phyloP scores from a whole-genome alignment of 1,284 basidiomycete species.

The Cutaneotrichosporon arboriforme region DNA sequence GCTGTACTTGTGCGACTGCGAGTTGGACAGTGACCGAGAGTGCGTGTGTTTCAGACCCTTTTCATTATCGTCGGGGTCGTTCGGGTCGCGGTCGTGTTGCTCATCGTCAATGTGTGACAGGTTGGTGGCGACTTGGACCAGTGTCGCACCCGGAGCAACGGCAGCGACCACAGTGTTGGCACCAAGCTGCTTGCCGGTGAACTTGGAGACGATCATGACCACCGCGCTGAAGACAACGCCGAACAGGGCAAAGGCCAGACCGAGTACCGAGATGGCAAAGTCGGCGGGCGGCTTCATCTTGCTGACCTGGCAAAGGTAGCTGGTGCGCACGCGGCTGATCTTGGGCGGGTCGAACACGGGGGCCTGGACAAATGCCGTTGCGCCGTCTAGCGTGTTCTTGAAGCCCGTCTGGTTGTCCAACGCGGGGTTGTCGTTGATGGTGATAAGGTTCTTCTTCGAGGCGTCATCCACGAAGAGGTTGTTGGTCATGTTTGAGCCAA shows the following conservation, averaged over 20 bases:
- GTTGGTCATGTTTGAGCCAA: conserved; percentile 19
- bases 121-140: conserved; percentile 4
- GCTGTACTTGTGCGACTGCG: background rate
- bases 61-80: background rate
- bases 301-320: conserved; percentile 16
- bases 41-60: background rate
- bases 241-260: conserved; percentile 17
- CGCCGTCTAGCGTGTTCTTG: conserved; percentile 10
- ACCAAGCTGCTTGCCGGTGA: conserved; percentile 10
- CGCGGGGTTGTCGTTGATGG: background rate
- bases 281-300: conserved; percentile 15
- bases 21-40: background rate
- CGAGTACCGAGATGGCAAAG: conserved; percentile 15
- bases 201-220: conserved; percentile 9
- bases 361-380: conserved; percentile 6
- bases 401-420: conserved; percentile 9
- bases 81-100: background rate
- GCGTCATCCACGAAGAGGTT: conserved; percentile 15
- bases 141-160: background rate
- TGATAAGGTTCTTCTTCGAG: conserved; percentile 3
- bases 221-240: conserved; percentile 14
- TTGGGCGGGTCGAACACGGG: conserved; percentile 6
- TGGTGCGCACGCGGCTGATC: conserved; percentile 14
- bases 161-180: conserved; percentile 4
- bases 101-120: background rate